These are phyloP conservation scores for Cordyceps farinosa DNA, from an alignment of 2,329 filamentous ascomycete species.

Conservation along the genomic window DNA sequence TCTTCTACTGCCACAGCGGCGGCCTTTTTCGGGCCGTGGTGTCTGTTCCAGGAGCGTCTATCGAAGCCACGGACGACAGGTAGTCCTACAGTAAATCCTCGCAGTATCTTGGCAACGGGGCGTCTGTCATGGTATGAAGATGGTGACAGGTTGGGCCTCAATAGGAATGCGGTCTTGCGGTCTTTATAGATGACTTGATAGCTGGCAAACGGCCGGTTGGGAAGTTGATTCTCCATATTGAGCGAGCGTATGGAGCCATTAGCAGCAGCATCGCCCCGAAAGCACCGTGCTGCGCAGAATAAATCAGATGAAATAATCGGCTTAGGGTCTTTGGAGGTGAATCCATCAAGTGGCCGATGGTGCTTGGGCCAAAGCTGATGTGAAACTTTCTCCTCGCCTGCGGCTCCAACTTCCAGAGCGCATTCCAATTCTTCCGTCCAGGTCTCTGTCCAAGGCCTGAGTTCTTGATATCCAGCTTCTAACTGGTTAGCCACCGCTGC, in stretches of 20 bases:
- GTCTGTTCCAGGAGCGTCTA: conserved; percentile 67
- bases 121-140: conserved; percentile 80
- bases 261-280: conserved; percentile 55
- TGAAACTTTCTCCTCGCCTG: conserved; percentile 87
- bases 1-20: conserved; percentile 28
- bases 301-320: conserved; percentile 50
- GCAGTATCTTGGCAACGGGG: conserved; percentile 80
- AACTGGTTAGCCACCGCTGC: conserved; percentile 84
- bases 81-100: conserved; percentile 76
- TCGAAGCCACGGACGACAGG: conserved; percentile 89
- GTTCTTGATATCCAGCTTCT: conserved; percentile 82
- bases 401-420: conserved; percentile 82
- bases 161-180: conserved; percentile 69
- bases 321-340: conserved; percentile 20
- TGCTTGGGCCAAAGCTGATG: conserved; percentile 76
- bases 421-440: conserved; percentile 90
- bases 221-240: conserved; percentile 34
- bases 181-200: conserved; percentile 88
- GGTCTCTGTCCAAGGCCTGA: conserved; percentile 85
- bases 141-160: conserved; percentile 81
- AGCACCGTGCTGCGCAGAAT: conserved; percentile 58
- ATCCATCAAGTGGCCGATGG: conserved; percentile 21
- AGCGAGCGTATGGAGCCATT: conserved; percentile 45
- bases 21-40: conserved; percentile 52
- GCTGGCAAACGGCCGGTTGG: conserved; percentile 60